phyloP scores from a whole-genome alignment of 177 flowering plant species.

The Tripterygium wilfordii region DNA sequence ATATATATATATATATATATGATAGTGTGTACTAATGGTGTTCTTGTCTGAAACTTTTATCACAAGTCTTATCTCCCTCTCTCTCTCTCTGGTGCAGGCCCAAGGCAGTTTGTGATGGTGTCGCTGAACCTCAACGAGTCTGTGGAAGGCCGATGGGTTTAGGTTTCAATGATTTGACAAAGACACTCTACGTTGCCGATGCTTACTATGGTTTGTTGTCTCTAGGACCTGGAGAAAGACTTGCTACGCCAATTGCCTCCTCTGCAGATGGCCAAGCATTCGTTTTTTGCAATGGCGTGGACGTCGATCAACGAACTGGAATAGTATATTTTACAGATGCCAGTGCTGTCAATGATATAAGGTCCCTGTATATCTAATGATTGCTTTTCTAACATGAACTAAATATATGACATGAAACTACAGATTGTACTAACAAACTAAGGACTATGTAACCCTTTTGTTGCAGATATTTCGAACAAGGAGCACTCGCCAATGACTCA shows the following conservation, averaged over 20 bases:
- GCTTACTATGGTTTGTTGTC: slow-evolving; percentile 10
- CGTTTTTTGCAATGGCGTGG: slow-evolving; percentile 9
- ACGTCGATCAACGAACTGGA: slow-evolving; percentile 12
- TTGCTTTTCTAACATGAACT: no score
- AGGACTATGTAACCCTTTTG: no score
- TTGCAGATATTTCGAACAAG: background rate
- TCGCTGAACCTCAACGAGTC: background rate
- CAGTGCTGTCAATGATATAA: slow-evolving; percentile 4
- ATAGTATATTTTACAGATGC: slow-evolving; percentile 15
- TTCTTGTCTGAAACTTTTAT: no score
- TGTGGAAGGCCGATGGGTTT: slow-evolving; percentile 17
- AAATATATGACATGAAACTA: no score
- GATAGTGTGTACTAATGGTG: no score
- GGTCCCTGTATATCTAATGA: slow-evolving; percentile 5
- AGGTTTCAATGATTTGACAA: slow-evolving; percentile 10
- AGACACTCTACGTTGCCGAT: slow-evolving; percentile 17
- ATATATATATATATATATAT: no score
- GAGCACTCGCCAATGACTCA: slow-evolving; percentile 1
- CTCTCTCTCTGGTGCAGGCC: slow-evolving; percentile 10
- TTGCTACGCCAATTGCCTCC: slow-evolving; percentile 5
- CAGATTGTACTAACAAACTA: no score
- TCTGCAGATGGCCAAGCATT: slow-evolving; percentile 3
- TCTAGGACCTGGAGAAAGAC: slow-evolving; percentile 12
- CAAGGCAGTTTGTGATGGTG: slow-evolving; percentile 14
- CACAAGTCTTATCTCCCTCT: no score